Conservation (phyloP, 345 rosid genomes). For the Citrus glauca region DNA sequence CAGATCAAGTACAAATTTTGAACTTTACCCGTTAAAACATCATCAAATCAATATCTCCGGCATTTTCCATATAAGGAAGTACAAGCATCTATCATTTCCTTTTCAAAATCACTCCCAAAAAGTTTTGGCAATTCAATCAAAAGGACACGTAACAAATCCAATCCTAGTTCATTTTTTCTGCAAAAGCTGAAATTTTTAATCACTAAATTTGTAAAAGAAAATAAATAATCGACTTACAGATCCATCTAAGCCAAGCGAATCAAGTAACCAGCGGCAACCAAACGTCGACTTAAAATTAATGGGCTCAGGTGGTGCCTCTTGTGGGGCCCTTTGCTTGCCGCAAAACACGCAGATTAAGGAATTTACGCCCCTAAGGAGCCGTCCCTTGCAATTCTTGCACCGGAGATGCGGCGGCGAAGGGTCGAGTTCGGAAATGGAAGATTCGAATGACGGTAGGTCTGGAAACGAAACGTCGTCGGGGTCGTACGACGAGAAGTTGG, state of each 20-base stretch:
- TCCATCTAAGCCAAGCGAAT: slow-evolving; percentile 67
- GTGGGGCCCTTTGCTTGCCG: slow-evolving; percentile 41
- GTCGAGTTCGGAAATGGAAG: slow-evolving; percentile 48
- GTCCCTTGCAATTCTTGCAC: slow-evolving; percentile 65
- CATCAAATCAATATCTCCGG: neutral
- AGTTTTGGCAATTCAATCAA: neutral
- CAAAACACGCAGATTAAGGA: slow-evolving; percentile 81
- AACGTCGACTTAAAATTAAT: slow-evolving; percentile 58
- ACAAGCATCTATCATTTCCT: neutral
- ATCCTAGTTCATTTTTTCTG: neutral
- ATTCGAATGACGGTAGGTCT: slow-evolving; percentile 37
- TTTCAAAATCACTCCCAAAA: neutral
- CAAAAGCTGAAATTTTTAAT: neutral
- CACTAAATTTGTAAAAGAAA: neutral
- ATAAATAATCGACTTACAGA: slow-evolving; percentile 42
- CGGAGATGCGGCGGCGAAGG: slow-evolving; percentile 61
- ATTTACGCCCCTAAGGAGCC: slow-evolving; percentile 52
- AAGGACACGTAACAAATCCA: neutral
- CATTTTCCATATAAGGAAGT: neutral
- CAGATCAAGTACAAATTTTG: neutral
- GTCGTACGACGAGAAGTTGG: slow-evolving; percentile 51
- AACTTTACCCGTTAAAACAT: neutral
- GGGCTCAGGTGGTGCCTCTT: slow-evolving; percentile 49
- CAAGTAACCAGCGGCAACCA: slow-evolving; percentile 68
- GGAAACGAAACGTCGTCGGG: slow-evolving; percentile 37